Conservation (phyloP, 257 asterid genomes). For the Oldenlandia corymbosa region DNA sequence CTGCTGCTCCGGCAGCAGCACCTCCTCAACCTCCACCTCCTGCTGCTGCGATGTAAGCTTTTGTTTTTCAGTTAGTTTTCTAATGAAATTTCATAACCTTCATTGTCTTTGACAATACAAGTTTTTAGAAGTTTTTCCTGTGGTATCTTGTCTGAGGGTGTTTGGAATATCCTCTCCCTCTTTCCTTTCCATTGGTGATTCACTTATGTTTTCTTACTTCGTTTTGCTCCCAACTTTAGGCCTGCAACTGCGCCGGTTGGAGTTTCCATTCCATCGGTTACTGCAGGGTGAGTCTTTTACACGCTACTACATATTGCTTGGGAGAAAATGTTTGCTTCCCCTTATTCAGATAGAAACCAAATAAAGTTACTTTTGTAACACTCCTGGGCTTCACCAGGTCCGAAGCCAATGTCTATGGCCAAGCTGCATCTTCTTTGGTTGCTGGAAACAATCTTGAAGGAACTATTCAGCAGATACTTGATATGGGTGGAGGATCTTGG, state of each 20-base stretch:
- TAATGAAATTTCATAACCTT: background rate
- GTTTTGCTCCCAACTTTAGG: constrained; percentile 16
- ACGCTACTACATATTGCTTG: background rate
- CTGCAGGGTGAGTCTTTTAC: constrained; percentile 34
- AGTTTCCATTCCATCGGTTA: constrained; percentile 18
- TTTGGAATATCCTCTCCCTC: too few species aligned
- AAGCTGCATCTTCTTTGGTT: constrained; percentile 62
- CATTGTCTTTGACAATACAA: too few species aligned
- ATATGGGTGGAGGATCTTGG: constrained; percentile 93
- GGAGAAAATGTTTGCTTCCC: background rate
- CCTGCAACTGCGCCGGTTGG: constrained; percentile 31
- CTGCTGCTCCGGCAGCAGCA: constrained; percentile 12
- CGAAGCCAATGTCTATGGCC: constrained; percentile 49
- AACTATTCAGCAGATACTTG: constrained; percentile 70
- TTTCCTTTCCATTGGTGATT: background rate
- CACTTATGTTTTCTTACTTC: too few species aligned
- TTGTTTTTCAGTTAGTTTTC: constrained; percentile 13
- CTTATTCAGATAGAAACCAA: background rate
- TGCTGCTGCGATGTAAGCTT: constrained; percentile 18
- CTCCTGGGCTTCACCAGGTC: constrained; percentile 32
- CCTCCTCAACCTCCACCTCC: too few species aligned
- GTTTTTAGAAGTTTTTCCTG: too few species aligned
- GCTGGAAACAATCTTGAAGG: constrained; percentile 73
- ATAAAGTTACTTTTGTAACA: background rate
- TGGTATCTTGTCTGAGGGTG: too few species aligned